Evolutionary conservation across 1,139 yeast genomes (phyloP).

Genomic region (Candida gigantensis): DNA sequence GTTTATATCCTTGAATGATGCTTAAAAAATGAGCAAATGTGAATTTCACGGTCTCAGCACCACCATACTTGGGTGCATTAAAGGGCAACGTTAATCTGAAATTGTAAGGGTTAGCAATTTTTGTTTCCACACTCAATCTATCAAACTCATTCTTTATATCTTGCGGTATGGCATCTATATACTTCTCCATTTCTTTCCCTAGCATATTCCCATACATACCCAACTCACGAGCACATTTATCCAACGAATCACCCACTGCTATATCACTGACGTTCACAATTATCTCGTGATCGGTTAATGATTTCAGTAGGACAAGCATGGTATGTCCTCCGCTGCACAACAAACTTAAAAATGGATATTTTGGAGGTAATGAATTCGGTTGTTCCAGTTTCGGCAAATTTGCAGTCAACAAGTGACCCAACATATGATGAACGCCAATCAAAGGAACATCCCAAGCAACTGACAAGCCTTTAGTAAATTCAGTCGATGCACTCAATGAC

Average conservation of each 20-base stretch:
- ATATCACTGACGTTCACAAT: conserved; percentile 79
- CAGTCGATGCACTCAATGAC: conserved; percentile 77
- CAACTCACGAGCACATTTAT: conserved; percentile 85
- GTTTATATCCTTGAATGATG: conserved; percentile 39
- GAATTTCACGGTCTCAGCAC: conserved; percentile 28
- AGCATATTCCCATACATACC: conserved; percentile 82
- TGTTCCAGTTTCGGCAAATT: conserved; percentile 43
- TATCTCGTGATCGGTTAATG: conserved; percentile 66
- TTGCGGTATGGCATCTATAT: conserved; percentile 38
- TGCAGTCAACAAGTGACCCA: conserved; percentile 83
- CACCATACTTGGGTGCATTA: conserved; percentile 31
- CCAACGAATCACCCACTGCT: conserved; percentile 92
- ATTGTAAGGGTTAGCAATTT: conserved; percentile 28
- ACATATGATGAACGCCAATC: conserved; percentile 94
- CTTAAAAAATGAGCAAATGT: conserved; percentile 82
- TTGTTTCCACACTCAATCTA: conserved; percentile 21
- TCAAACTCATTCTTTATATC: conserved; percentile 22
- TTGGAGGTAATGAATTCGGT: conserved; percentile 44
- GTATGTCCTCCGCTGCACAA: conserved; percentile 96
- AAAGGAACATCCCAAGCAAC: conserved; percentile 77
- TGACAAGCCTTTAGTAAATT: conserved; percentile 81
- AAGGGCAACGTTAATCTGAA: conserved; percentile 35
- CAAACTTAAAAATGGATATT: conserved; percentile 77
- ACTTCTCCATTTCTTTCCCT: conserved; percentile 76
- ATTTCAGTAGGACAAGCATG: conserved; percentile 69